phyloP scores from a whole-genome alignment of 768 basidiomycete genomes.

The Suillus fuscotomentosus region DNA sequence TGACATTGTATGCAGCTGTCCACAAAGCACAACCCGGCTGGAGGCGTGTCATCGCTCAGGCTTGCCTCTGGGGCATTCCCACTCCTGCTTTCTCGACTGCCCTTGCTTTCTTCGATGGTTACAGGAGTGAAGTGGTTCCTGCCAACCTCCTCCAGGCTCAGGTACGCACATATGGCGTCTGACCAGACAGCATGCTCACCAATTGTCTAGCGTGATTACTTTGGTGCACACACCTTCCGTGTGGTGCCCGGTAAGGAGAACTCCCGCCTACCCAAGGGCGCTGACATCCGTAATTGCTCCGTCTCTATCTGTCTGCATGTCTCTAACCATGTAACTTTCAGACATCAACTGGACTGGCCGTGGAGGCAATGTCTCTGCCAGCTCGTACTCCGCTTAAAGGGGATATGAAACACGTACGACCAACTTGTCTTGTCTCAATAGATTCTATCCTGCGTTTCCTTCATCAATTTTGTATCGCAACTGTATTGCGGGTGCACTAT shows the following conservation, averaged over 20 bases:
- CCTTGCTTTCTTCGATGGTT: slow-evolving; percentile 98
- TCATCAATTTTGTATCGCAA: slow-evolving; percentile 6
- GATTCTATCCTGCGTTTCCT: slow-evolving; percentile 14
- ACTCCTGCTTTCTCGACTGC: slow-evolving; percentile 98
- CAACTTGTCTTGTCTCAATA: slow-evolving; percentile 12
- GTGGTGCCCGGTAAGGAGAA: slow-evolving; percentile 93
- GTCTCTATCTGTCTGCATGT: neutral
- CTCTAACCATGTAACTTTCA: slow-evolving; percentile 24
- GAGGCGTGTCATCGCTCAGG: slow-evolving; percentile 96
- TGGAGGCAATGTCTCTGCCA: slow-evolving; percentile 91
- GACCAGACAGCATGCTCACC: slow-evolving; percentile 8
- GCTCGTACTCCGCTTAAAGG: slow-evolving; percentile 70
- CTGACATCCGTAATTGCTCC: slow-evolving; percentile 80
- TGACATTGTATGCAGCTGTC: slow-evolving; percentile 52
- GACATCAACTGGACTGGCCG: slow-evolving; percentile 99
- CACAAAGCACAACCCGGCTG: slow-evolving; percentile 96
- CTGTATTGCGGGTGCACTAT: slow-evolving; percentile 12
- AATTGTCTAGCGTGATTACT: slow-evolving; percentile 82
- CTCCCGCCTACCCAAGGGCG: slow-evolving; percentile 68
- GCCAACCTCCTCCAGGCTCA: slow-evolving; percentile 95
- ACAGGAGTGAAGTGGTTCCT: slow-evolving; percentile 91
- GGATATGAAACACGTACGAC: neutral
- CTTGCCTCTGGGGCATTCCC: slow-evolving; percentile 96
- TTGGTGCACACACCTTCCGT: slow-evolving; percentile 97
- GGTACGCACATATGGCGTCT: slow-evolving; percentile 35